A percentile compares a stretch with the other conserved stretches of the same genome.
phyloP scores from a whole-genome alignment of 176 grass and related monocot genomes.

The Musa acuminata region DNA sequence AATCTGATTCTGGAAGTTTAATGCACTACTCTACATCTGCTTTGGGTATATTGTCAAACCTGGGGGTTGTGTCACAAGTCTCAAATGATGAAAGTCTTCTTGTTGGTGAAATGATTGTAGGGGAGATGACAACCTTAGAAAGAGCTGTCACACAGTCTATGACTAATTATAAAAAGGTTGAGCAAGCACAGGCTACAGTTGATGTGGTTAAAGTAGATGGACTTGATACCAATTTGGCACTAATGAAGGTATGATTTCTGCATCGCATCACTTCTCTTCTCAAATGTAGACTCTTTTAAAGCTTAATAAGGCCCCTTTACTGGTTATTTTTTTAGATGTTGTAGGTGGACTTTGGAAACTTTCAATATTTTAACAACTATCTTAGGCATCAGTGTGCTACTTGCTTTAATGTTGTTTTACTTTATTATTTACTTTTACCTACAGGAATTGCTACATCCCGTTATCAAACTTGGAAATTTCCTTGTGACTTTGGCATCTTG shows the following conservation, averaged over 20 bases:
- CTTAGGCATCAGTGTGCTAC: background rate
- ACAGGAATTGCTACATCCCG: slow-evolving; percentile 66
- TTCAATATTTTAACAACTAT: background rate
- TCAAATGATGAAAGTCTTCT: slow-evolving; percentile 53
- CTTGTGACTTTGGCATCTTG: slow-evolving; percentile 62
- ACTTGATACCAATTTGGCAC: slow-evolving; percentile 80
- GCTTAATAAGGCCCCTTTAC: background rate
- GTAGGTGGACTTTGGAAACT: background rate
- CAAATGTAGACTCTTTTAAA: background rate
- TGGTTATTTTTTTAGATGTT: slow-evolving; percentile 3
- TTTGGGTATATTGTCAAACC: slow-evolving; percentile 57
- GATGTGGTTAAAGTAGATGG: slow-evolving; percentile 94
- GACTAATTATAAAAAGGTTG: slow-evolving; percentile 79
- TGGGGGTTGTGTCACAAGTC: slow-evolving; percentile 49
- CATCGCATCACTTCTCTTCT: background rate
- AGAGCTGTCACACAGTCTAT: slow-evolving; percentile 57
- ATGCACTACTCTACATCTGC: slow-evolving; percentile 50
- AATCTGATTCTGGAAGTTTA: slow-evolving; percentile 33
- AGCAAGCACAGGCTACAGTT: slow-evolving; percentile 68
- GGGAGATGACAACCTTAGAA: slow-evolving; percentile 68
- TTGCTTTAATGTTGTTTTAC: background rate
- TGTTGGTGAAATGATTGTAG: slow-evolving; percentile 76
- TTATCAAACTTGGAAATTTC: slow-evolving; percentile 58
- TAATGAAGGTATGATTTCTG: slow-evolving; percentile 68
- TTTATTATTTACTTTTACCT: slow-evolving; percentile 12